These are phyloP conservation scores for Diversispora eburnea DNA, from an alignment of 192 early-diverging fungal species.

Conservation along the genomic window DNA sequence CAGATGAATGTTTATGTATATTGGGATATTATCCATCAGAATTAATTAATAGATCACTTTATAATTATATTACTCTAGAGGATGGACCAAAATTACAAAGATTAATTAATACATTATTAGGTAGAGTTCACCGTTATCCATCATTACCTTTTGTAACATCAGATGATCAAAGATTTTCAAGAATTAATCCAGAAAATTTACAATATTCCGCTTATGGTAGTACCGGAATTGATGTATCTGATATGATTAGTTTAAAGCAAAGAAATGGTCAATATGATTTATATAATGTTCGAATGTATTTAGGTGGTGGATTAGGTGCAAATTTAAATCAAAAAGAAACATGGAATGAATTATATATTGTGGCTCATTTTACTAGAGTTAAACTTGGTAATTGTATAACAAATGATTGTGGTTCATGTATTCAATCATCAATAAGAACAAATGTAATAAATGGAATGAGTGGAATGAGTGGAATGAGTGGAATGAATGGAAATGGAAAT, in stretches of 20 bases:
- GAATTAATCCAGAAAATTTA: constrained; percentile 35
- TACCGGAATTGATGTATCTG: constrained; percentile 40
- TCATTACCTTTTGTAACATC: constrained; percentile 32
- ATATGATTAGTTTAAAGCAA: constrained; percentile 45
- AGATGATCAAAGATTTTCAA: constrained; percentile 38
- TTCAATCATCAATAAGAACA: neutral
- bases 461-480: too few relatives aligned
- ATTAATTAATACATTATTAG: constrained; percentile 1
- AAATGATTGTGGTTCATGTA: neutral
- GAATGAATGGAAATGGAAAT: neutral
- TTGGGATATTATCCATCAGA: constrained; percentile 58
- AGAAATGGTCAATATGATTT: constrained; percentile 43
- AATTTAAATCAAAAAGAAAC: constrained; percentile 43
- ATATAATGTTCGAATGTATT: constrained; percentile 47
- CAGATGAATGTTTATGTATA: constrained; percentile 45
- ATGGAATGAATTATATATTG: constrained; percentile 50
- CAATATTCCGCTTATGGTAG: constrained; percentile 3
- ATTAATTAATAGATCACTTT: constrained; percentile 49
- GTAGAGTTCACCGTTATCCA: neutral
- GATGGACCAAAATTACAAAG: constrained; percentile 5
- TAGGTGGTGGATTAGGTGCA: constrained; percentile 60
- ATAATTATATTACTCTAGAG: neutral
- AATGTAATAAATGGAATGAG: too few relatives aligned
- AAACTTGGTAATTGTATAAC: constrained; percentile 4
- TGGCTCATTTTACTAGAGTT: constrained; percentile 40